Percentiles rank a stretch among this genome's conserved stretches.
Evolutionary conservation across 805 yeast genomes (phyloP).

Genomic region (Sungouiozyma ichnusensis): DNA sequence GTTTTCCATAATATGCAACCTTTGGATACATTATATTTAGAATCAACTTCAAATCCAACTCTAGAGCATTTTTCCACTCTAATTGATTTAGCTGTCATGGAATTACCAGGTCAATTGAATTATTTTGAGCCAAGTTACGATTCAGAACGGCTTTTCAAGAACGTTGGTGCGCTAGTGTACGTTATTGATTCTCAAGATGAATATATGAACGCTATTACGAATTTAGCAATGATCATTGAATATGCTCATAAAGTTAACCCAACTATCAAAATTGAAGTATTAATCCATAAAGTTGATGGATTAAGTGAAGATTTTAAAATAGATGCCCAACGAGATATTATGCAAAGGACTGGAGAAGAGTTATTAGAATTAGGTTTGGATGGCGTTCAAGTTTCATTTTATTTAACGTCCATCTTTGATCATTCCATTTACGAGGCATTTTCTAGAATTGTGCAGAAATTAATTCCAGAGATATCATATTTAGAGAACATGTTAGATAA

Average conservation of each 20-base stretch:
- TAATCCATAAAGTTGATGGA: slow-evolving; percentile 94
- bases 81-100: slow-evolving; percentile 83
- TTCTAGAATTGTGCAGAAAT: slow-evolving; percentile 82
- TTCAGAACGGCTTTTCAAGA: slow-evolving; percentile 61
- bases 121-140: slow-evolving; percentile 80
- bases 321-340: slow-evolving; percentile 92
- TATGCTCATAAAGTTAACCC: slow-evolving; percentile 82
- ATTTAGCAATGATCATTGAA: slow-evolving; percentile 77
- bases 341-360: slow-evolving; percentile 93
- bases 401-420: slow-evolving; percentile 87
- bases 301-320: slow-evolving; percentile 84
- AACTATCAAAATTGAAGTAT: slow-evolving; percentile 75
- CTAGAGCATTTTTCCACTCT: slow-evolving; percentile 74
- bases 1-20: slow-evolving; percentile 97
- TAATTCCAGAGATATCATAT: slow-evolving; percentile 79
- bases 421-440: slow-evolving; percentile 94
- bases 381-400: slow-evolving; percentile 84
- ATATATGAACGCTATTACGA: slow-evolving; percentile 82
- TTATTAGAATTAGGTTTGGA: slow-evolving; percentile 80
- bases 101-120: slow-evolving; percentile 87
- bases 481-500: slow-evolving; percentile 83
- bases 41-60: slow-evolving; percentile 82
- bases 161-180: slow-evolving; percentile 84
- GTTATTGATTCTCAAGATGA: slow-evolving; percentile 96
- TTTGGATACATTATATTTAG: slow-evolving; percentile 79